Evolutionary conservation across 2,329 filamentous ascomycete species (phyloP).

Genomic region (Claviceps humidiphila): DNA sequence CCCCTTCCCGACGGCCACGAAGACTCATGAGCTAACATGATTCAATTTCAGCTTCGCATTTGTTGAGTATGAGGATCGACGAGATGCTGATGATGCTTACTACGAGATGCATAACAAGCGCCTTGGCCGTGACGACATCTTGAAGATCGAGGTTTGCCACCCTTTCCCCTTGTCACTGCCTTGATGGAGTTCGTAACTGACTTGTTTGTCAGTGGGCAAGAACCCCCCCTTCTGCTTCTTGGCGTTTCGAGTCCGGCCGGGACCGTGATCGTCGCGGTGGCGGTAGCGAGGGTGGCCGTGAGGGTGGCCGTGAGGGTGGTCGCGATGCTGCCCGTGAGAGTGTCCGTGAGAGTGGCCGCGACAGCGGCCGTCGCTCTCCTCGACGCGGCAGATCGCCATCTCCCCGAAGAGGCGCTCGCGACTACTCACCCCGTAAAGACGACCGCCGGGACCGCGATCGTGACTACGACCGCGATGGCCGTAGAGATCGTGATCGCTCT

Average conservation of each 20-base stretch:
- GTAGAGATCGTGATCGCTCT: conserved; percentile 64
- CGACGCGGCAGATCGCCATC: conserved; percentile 62
- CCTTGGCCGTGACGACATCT: conserved; percentile 81
- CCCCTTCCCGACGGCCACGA: background rate
- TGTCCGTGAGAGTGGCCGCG: conserved; percentile 14
- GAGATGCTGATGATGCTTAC: conserved; percentile 96
- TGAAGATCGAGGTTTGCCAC: conserved; percentile 88
- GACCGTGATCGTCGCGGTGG: conserved; percentile 51
- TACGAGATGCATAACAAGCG: conserved; percentile 99
- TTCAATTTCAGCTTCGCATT: conserved; percentile 64
- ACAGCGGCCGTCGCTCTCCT: conserved; percentile 40
- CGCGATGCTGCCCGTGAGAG: conserved; percentile 51
- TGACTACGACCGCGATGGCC: conserved; percentile 63
- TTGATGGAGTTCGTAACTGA: conserved; percentile 2
- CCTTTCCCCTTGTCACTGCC: background rate
- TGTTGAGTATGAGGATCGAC: conserved; percentile 96
- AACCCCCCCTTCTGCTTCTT: conserved; percentile 92
- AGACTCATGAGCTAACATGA: conserved; percentile 2
- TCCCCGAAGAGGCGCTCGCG: conserved; percentile 61
- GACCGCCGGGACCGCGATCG: conserved; percentile 71
- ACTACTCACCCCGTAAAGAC: conserved; percentile 81
- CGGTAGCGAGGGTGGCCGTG: conserved; percentile 15
- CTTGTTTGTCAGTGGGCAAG: conserved; percentile 69
- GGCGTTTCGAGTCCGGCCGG: conserved; percentile 90
- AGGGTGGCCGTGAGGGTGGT: conserved; percentile 42